Conservation (phyloP, 1,284 basidiomycete genomes). For the Ganoderma sp. region DNA sequence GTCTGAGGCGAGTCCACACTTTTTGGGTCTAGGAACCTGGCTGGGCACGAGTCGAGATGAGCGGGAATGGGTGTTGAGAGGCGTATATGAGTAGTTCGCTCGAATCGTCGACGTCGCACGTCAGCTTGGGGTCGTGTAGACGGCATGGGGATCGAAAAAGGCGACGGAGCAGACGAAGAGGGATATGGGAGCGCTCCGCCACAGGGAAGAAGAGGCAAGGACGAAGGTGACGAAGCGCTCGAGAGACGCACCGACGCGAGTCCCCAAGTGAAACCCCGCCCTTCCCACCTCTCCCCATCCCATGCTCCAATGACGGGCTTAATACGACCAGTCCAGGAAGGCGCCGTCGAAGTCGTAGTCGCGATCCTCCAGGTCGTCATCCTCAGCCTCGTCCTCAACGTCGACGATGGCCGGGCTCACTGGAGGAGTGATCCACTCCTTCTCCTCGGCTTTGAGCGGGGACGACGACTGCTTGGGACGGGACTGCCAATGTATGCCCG, state of each 20-base stretch:
- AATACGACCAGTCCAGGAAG: constrained; percentile 42
- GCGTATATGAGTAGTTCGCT: background rate
- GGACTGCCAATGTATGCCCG: constrained; percentile 69
- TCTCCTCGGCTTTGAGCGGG: constrained; percentile 27
- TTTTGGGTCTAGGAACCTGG: constrained; percentile 15
- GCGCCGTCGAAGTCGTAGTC: constrained; percentile 41
- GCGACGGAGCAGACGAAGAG: constrained; percentile 4
- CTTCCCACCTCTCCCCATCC: constrained; percentile 7
- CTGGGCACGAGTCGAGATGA: constrained; percentile 6
- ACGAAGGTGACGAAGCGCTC: constrained; percentile 27
- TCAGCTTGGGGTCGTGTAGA: constrained; percentile 6
- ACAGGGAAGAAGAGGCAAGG: constrained; percentile 25
- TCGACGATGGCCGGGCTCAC: constrained; percentile 37
- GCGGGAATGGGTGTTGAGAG: constrained; percentile 1
- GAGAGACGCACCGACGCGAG: constrained; percentile 30
- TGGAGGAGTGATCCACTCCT: constrained; percentile 42
- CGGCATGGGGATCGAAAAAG: constrained; percentile 1
- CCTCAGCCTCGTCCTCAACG: constrained; percentile 23
- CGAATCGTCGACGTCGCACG: constrained; percentile 2
- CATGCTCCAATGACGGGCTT: constrained; percentile 6
- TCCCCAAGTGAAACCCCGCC: constrained; percentile 18
- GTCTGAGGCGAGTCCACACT: constrained; percentile 16
- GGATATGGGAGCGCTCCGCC: constrained; percentile 13
- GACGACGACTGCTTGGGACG: constrained; percentile 34
- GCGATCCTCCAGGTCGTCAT: constrained; percentile 22